Evolutionary conservation across 2,329 filamentous ascomycete species (phyloP).

Genomic region (Calonectria crousiana): DNA sequence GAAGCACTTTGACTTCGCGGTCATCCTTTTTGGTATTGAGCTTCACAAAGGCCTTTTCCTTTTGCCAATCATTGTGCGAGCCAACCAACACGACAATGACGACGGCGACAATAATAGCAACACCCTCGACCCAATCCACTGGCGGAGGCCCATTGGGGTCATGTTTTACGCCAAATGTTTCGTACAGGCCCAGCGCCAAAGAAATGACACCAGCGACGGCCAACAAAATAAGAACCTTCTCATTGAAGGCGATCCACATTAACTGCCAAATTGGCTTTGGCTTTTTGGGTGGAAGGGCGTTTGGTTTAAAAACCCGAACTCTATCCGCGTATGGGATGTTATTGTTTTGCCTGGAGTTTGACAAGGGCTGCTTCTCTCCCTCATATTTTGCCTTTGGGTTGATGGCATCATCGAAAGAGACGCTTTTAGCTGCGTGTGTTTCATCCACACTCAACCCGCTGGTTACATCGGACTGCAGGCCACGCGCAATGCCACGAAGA

Average conservation of each 20-base stretch:
- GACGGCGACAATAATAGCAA: slow-evolving; percentile 73
- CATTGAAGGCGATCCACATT: slow-evolving; percentile 26
- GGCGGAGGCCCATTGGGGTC: slow-evolving; percentile 51
- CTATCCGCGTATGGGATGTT: not conserved
- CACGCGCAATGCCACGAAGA: slow-evolving; percentile 78
- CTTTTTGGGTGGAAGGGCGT: slow-evolving; percentile 25
- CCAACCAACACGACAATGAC: slow-evolving; percentile 72
- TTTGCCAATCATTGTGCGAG: slow-evolving; percentile 75
- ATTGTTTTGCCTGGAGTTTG: not conserved
- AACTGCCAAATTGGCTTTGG: slow-evolving; percentile 24
- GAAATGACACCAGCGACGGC: slow-evolving; percentile 75
- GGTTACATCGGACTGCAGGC: slow-evolving; percentile 76
- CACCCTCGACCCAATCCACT: slow-evolving; percentile 75
- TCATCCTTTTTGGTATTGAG: slow-evolving; percentile 73
- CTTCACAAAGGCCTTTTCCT: slow-evolving; percentile 72
- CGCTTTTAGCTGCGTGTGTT: slow-evolving; percentile 66
- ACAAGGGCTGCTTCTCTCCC: not conserved
- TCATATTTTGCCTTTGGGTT: not conserved
- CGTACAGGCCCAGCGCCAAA: slow-evolving; percentile 74
- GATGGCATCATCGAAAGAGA: slow-evolving; percentile 77
- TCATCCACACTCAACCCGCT: slow-evolving; percentile 83
- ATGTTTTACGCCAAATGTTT: slow-evolving; percentile 65
- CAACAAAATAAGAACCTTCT: slow-evolving; percentile 72
- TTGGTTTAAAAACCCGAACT: slow-evolving; percentile 8
- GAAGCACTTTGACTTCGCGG: slow-evolving; percentile 72